Base-by-base conservation (phyloP, 495 filamentous ascomycete genomes). In the Pseudoneurospora amorphoporcata region DNA sequence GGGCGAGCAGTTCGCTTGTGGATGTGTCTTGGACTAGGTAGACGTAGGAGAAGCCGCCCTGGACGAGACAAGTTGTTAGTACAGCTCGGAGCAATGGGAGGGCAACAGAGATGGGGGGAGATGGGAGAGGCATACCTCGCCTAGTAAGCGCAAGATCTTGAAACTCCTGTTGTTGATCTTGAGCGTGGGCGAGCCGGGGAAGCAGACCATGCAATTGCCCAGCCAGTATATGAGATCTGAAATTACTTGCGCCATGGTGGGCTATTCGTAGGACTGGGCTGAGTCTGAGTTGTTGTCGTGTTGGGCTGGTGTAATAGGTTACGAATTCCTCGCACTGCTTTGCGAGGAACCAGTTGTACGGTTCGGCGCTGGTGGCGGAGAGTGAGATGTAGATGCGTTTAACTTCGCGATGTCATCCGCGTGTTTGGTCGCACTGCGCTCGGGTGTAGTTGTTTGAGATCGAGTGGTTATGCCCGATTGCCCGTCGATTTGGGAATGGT, bases 31-130 rank as follows among this genome's bases (percentile, higher is more conserved):
- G 92, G 39, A 99, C 95, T 70, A 99, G 92, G 83, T 99, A 99
- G 73, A 99, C 95, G 80, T 98, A 98, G 75, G 92, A 95, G 86
- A 98, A 99, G 73, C 95, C 95, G 81, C 95, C 95, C 89, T 95
- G 78, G 73, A 42, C 16, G 8, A n/a, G 42, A 65, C 3, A 14
- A 2, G 32, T 19, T 41, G 58, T 73, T 12, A 68, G 5, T 10
- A 43, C 40, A 35, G 14, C 4, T 3, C 23, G 4, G 12, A 39
- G 19, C 39, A 16, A 37, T 8, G 19, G 37, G 23, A 39, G 65
- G 4, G 8, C 39, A 29, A 14, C 4, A 29, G 41, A 4, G 53
- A 69, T 37, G 35, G 23, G 16, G 39, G 29, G 39, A 38, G 58
- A 42, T 47, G 40, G 42, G 29, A 41, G 29, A 29, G 53, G 41